These are phyloP conservation scores for Monosporascus sp. DNA, from an alignment of 2,329 filamentous ascomycete species.

Conservation along the genomic window DNA sequence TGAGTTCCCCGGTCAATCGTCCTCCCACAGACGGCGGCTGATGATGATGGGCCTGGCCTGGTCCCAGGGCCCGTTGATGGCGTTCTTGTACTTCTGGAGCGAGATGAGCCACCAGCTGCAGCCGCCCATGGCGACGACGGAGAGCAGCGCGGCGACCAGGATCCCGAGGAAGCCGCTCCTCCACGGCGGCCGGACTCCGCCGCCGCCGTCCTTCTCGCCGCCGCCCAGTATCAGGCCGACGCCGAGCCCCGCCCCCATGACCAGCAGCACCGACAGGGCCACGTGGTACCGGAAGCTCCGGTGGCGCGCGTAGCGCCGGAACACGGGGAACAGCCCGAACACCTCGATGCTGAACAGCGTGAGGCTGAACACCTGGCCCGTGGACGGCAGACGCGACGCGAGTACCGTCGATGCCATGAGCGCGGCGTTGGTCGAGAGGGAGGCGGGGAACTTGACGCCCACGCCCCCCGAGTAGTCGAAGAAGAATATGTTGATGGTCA, in stretches of 20 bases:
- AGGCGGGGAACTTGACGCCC: constrained; percentile 61
- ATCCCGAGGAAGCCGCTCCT: constrained; percentile 63
- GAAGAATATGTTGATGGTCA: constrained; percentile 94
- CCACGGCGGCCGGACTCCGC: constrained; percentile 35
- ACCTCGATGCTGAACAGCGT: constrained; percentile 97
- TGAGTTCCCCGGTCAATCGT: constrained; percentile 22
- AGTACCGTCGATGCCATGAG: constrained; percentile 95
- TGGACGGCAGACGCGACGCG: constrained; percentile 81
- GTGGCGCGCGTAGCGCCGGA: constrained; percentile 80
- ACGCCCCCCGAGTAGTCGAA: constrained; percentile 85
- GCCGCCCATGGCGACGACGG: constrained; percentile 77
- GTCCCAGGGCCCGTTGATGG: constrained; percentile 97
- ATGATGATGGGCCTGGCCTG: constrained; percentile 84
- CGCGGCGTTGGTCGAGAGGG: constrained; percentile 87
- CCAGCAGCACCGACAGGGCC: constrained; percentile 66
- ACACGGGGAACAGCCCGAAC: constrained; percentile 96
- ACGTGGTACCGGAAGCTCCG: constrained; percentile 79
- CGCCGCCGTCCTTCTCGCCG: constrained; percentile 30
- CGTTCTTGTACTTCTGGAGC: constrained; percentile 97
- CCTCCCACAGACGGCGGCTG: constrained; percentile 54
- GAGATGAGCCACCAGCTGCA: constrained; percentile 98
- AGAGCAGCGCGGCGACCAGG: constrained; percentile 67
- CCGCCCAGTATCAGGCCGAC: constrained; percentile 58
- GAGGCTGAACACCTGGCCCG: constrained; percentile 89
- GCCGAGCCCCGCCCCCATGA: constrained; percentile 74